A percentile compares a stretch with the other conserved stretches of the same genome.
Conservation (phyloP, 768 basidiomycete genomes). For the Boletus edulis region DNA sequence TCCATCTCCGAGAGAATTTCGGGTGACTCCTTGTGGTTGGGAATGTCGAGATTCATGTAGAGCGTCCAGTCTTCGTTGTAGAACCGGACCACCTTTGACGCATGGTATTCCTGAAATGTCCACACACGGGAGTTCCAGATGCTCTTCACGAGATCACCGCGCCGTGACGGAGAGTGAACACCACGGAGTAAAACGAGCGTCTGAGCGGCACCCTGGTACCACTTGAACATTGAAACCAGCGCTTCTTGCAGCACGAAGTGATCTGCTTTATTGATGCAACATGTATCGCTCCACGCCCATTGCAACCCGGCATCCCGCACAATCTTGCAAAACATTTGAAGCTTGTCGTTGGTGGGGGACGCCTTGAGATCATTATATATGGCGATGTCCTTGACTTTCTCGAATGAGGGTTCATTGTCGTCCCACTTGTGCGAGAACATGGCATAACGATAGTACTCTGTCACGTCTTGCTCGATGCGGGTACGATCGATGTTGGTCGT, state of each 20-base stretch:
- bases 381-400: not conserved
- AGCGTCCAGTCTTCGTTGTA: no score
- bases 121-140: not conserved
- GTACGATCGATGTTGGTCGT: not conserved
- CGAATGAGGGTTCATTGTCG: not conserved
- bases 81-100: not conserved
- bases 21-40: not conserved
- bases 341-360: not conserved
- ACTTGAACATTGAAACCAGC: not conserved
- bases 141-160: not conserved
- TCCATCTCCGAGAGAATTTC: no score
- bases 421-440: not conserved
- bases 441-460: not conserved
- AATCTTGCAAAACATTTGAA: not conserved
- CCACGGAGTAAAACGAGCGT: not conserved
- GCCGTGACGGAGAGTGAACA: not conserved
- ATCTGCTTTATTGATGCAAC: not conserved
- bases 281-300: not conserved
- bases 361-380: not conserved
- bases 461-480: not conserved
- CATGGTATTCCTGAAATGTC: not conserved
- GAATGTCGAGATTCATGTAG: not conserved
- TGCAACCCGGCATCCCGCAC: not conserved
- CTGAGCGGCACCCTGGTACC: not conserved
- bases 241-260: not conserved